These are phyloP conservation scores for Scheffersomyces illinoinensis DNA, from an alignment of 1,139 yeast genomes.

Conservation along the genomic window DNA sequence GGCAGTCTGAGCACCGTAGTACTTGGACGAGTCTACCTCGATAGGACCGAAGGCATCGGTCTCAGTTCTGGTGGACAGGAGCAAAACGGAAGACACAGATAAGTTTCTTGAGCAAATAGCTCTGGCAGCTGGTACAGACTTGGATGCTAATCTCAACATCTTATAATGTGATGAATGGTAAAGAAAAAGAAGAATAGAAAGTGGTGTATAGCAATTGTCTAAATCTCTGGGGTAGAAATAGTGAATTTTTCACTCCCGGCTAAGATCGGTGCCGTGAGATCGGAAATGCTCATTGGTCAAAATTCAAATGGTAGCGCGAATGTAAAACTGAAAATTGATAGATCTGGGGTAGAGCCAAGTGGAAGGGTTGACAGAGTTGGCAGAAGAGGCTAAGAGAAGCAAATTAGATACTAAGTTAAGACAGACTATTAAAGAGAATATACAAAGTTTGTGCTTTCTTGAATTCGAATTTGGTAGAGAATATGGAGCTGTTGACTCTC, in stretches of 20 bases:
- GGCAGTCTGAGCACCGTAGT: slow-evolving; percentile 99
- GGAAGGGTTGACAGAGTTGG: neutral
- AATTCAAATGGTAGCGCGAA: neutral
- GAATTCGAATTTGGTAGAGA: neutral
- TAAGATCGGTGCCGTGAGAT: slow-evolving; percentile 6
- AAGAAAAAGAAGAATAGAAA: neutral
- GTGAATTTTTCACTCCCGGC: neutral
- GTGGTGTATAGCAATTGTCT: neutral
- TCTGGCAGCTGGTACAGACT: slow-evolving; percentile 14
- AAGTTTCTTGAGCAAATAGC: slow-evolving; percentile 26
- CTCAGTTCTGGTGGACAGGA: slow-evolving; percentile 62
- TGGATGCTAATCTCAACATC: slow-evolving; percentile 31
- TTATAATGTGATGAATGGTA: neutral
- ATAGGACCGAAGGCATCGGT: slow-evolving; percentile 97
- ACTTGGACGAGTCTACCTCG: slow-evolving; percentile 79
- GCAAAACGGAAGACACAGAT: slow-evolving; percentile 24
- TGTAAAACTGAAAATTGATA: neutral
- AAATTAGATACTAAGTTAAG: neutral
- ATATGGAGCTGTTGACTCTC: neutral
- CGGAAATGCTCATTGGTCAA: slow-evolving; percentile 6
- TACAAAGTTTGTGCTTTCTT: neutral
- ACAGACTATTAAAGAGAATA: neutral
- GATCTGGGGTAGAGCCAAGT: neutral
- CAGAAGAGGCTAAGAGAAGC: neutral
- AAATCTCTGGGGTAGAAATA: neutral